Evolutionary conservation across 179 eudicot genomes (phyloP).

Genomic region (Actinidia polygama): DNA sequence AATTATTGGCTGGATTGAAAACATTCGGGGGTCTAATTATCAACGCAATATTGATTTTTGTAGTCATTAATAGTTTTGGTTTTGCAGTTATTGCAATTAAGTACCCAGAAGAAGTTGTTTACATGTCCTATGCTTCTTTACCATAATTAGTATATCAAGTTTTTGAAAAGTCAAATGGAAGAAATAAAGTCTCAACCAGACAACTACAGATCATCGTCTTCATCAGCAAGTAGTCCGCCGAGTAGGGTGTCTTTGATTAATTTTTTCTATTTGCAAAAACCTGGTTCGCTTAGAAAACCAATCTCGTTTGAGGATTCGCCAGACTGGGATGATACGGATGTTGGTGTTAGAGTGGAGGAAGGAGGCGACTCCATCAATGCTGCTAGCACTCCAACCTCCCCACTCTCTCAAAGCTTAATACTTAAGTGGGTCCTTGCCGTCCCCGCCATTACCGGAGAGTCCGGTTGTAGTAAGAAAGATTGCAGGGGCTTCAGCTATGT

Average conservation of each 20-base stretch:
- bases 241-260: conserved; percentile 89
- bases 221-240: conserved; percentile 94
- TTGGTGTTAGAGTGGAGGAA: conserved; percentile 81
- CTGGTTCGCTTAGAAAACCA: conserved; percentile 82
- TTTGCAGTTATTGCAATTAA: background rate
- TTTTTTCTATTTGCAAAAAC: conserved; percentile 87
- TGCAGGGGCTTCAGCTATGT: conserved; percentile 80
- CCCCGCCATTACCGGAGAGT: conserved; percentile 72
- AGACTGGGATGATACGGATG: conserved; percentile 93
- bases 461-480: conserved; percentile 60
- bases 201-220: conserved; percentile 93
- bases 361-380: conserved; percentile 67
- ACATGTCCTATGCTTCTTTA: background rate
- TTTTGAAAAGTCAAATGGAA: conserved; percentile 56
- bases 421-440: conserved; percentile 79
- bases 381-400: conserved; percentile 83
- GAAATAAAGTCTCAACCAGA: conserved; percentile 93
- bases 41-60: background rate
- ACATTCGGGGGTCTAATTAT: background rate
- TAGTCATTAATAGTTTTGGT: background rate
- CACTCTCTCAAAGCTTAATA: conserved; percentile 82
- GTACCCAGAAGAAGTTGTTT: background rate
- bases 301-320: conserved; percentile 99
- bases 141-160: background rate
- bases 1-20: background rate